A percentile compares a stretch with the other conserved stretches of the same genome.
Conservation (phyloP, 2,329 filamentous ascomycete species). For the Talaromyces sp. region DNA sequence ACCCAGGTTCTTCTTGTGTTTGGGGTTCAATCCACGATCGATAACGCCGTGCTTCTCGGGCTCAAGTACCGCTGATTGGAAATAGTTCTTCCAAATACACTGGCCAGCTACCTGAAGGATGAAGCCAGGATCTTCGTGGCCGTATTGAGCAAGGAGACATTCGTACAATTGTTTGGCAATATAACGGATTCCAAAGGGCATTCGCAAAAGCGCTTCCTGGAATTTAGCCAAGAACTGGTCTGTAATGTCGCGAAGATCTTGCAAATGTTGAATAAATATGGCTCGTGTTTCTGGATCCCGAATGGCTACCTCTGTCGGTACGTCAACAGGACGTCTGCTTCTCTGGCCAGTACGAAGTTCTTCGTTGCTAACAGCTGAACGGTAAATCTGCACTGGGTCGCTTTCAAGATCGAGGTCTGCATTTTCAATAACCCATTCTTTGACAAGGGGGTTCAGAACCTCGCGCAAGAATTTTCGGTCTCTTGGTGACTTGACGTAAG, state of each 20-base stretch:
- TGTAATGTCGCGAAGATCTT: slow-evolving; percentile 88
- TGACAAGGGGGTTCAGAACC: slow-evolving; percentile 75
- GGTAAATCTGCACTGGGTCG: slow-evolving; percentile 95
- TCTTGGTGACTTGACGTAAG: slow-evolving; percentile 84
- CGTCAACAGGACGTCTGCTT: slow-evolving; percentile 74
- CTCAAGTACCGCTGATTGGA: slow-evolving; percentile 81
- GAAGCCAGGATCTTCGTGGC: slow-evolving; percentile 69
- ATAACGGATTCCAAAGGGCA: slow-evolving; percentile 91
- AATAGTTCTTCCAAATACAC: slow-evolving; percentile 92
- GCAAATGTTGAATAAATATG: slow-evolving; percentile 89
- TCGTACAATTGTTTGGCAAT: slow-evolving; percentile 83
- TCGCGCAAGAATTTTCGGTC: slow-evolving; percentile 91
- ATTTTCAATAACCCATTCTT: slow-evolving; percentile 89
- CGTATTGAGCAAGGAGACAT: slow-evolving; percentile 69
- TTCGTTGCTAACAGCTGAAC: slow-evolving; percentile 92
- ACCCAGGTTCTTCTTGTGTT: slow-evolving; percentile 86
- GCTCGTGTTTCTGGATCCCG: slow-evolving; percentile 87
- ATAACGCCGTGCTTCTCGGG: slow-evolving; percentile 92
- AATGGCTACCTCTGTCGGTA: slow-evolving; percentile 90
- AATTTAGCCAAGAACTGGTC: slow-evolving; percentile 81
- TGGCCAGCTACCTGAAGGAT: slow-evolving; percentile 79
- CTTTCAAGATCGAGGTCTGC: slow-evolving; percentile 88
- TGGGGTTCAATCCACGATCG: slow-evolving; percentile 79
- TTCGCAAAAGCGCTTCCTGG: slow-evolving; percentile 76
- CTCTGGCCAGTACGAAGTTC: slow-evolving; percentile 85